phyloP scores from a whole-genome alignment of 352 stramenopile species.

The Globisporangium recalcitrans region DNA sequence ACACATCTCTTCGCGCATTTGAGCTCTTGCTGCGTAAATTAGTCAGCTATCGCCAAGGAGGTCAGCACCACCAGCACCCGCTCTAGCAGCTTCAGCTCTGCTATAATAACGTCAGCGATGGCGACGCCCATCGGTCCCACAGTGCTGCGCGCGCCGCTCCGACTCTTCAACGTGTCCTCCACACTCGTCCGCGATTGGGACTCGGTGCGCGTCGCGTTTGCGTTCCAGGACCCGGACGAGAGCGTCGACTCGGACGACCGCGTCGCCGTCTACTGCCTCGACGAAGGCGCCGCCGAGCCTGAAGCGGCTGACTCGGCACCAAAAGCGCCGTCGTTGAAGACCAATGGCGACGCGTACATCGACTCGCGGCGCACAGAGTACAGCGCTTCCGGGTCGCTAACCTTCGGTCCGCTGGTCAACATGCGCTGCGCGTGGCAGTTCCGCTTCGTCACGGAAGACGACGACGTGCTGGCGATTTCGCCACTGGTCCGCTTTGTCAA shows the following conservation, averaged over 20 bases:
- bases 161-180: slow-evolving; percentile 9
- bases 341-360: slow-evolving; percentile 13
- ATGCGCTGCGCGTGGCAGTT: slow-evolving; percentile 30
- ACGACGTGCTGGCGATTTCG: slow-evolving; percentile 29
- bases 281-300: background rate
- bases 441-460: slow-evolving; percentile 23
- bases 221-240: slow-evolving; percentile 8
- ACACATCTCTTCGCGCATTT: too few species aligned
- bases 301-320: background rate
- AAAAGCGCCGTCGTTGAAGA: background rate
- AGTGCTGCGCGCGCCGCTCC: slow-evolving; percentile 11
- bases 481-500: slow-evolving; percentile 30
- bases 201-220: slow-evolving; percentile 29
- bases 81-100: background rate
- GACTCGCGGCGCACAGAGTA: slow-evolving; percentile 7
- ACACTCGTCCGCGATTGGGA: slow-evolving; percentile 28
- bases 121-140: background rate
- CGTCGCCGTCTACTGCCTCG: slow-evolving; percentile 18
- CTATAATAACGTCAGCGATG: background rate
- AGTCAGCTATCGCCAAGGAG: too few species aligned
- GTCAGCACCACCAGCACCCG: background rate
- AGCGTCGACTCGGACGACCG: slow-evolving; percentile 14
- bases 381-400: background rate
- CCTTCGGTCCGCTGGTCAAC: slow-evolving; percentile 24
- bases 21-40: too few species aligned